phyloP scores from a whole-genome alignment of 139 green algal species.

The Eudorina sp. region DNA sequence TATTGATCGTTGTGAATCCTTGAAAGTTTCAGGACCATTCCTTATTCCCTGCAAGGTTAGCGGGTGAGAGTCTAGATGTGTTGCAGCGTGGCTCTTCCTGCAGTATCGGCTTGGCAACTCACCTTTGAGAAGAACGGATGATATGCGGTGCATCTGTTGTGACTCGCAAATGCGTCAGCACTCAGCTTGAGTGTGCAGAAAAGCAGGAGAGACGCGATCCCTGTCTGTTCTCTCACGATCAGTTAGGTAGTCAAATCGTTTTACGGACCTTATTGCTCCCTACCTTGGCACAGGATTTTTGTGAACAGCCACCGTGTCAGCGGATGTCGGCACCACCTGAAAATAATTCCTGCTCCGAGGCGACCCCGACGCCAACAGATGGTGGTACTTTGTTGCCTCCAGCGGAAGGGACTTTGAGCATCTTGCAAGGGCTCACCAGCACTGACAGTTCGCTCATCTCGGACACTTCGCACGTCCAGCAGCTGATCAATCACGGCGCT shows the following conservation, averaged over 20 bases:
- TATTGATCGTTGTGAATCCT: no score
- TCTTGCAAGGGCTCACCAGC: neutral
- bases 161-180: no score
- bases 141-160: no score
- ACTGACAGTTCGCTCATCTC: neutral
- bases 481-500: slow-evolving; percentile 40
- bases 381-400: slow-evolving; percentile 34
- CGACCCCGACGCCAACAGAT: slow-evolving; percentile 7
- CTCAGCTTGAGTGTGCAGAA: no score
- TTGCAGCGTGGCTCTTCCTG: no score
- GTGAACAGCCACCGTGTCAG: neutral
- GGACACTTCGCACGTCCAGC: slow-evolving; percentile 29
- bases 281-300: slow-evolving; percentile 15
- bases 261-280: neutral
- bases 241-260: neutral
- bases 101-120: no score
- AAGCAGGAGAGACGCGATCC: neutral
- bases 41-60: no score
- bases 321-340: slow-evolving; percentile 4
- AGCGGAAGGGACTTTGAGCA: neutral
- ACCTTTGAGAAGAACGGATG: no score
- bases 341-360: neutral
- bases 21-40: no score
- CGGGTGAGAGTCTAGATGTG: no score
- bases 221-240: no score